A percentile compares a stretch with the other conserved stretches of the same genome.
These are phyloP conservation scores for Roridomyces roridus DNA, from an alignment of 768 basidiomycete species.

Conservation along the genomic window DNA sequence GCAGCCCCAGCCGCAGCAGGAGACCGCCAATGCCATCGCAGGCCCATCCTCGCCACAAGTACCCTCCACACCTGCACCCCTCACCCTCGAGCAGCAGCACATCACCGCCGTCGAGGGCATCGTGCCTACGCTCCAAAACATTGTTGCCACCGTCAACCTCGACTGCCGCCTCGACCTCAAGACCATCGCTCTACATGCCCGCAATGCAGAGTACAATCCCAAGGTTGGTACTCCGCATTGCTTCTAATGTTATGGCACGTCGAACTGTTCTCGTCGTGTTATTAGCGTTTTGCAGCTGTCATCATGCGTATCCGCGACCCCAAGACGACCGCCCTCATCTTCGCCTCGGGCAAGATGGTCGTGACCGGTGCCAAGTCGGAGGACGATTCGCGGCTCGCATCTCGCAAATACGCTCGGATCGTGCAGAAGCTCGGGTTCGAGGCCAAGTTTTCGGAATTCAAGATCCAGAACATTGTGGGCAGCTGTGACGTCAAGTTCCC, in stretches of 20 bases:
- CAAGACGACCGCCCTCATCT: conserved; percentile 99
- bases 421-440: conserved; percentile 99
- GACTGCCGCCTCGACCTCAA: conserved; percentile 97
- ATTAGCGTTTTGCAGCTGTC: conserved; percentile 99
- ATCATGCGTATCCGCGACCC: conserved; percentile 99
- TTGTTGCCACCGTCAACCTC: conserved; percentile 98
- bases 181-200: conserved; percentile 96
- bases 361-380: conserved; percentile 99
- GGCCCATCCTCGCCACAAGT: conserved; percentile 66
- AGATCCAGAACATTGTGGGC: conserved; percentile 99
- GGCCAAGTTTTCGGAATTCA: conserved; percentile 99
- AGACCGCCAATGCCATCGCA: conserved; percentile 49
- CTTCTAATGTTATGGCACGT: conserved; percentile 54
- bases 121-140: conserved; percentile 99
- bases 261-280: conserved; percentile 65
- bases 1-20: conserved; percentile 34
- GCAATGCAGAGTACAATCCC: conserved; percentile 99
- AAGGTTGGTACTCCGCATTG: conserved; percentile 77
- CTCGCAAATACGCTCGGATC: conserved; percentile 98
- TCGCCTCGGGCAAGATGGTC: conserved; percentile 99
- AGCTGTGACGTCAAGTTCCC: conserved; percentile 99
- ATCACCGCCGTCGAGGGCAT: conserved; percentile 98
- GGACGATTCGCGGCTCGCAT: conserved; percentile 95
- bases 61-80: conserved; percentile 71
- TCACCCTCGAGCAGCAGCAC: conserved; percentile 90